Percentiles rank a stretch among this genome's conserved stretches.
phyloP scores from a whole-genome alignment of 1,284 basidiomycete species.

The Cronartium ribicola region DNA sequence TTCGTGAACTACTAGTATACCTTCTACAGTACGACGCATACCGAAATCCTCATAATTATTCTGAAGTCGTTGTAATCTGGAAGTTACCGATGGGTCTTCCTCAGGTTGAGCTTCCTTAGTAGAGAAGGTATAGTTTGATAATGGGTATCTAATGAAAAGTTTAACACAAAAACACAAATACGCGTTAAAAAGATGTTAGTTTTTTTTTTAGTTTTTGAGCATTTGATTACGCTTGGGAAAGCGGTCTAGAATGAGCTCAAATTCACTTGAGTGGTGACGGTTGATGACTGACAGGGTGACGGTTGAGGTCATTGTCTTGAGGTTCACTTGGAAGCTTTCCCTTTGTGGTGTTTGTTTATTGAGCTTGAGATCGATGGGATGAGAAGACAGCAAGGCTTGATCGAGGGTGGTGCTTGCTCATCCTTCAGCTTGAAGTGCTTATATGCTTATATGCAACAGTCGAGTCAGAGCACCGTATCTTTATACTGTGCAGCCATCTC shows the following conservation, averaged over 20 bases:
- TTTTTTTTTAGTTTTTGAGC: too few species aligned
- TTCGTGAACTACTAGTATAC: constrained; percentile 86
- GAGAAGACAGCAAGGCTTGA: too few species aligned
- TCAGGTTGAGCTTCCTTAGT: constrained; percentile 92
- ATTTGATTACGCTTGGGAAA: too few species aligned
- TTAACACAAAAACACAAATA: neutral
- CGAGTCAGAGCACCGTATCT: too few species aligned
- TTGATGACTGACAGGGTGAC: constrained; percentile 10
- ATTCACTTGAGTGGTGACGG: constrained; percentile 7
- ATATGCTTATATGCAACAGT: too few species aligned
- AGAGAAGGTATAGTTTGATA: constrained; percentile 86
- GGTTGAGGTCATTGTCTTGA: constrained; percentile 4
- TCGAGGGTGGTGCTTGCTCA: too few species aligned
- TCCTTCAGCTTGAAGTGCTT: too few species aligned
- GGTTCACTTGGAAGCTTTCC: neutral
- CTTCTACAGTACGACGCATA: constrained; percentile 89
- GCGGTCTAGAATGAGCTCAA: neutral
- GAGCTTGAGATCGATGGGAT: constrained; percentile 1
- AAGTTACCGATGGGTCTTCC: constrained; percentile 86
- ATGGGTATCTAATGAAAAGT: constrained; percentile 57
- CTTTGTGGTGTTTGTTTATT: neutral
- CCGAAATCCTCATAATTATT: constrained; percentile 94
- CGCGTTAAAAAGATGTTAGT: too few species aligned
- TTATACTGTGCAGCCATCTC: too few species aligned
- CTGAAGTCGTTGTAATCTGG: constrained; percentile 56